A percentile compares a stretch with the other conserved stretches of the same genome.
Evolutionary conservation across 345 rosid species (phyloP).

Genomic region (Sonneratia caseolaris): DNA sequence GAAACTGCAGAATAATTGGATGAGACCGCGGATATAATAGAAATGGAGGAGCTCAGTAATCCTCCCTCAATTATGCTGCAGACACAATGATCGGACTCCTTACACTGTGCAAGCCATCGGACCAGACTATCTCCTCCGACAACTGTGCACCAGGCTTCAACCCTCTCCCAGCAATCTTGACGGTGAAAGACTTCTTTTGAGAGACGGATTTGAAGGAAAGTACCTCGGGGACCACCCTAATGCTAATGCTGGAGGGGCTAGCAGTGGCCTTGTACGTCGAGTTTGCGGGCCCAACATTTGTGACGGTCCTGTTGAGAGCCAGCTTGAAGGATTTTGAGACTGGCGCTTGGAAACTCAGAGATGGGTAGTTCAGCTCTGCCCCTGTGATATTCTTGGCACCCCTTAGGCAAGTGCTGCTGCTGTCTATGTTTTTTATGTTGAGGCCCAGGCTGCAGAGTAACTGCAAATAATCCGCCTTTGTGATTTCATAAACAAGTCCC

Average conservation of each 20-base stretch:
- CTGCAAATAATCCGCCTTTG: not conserved
- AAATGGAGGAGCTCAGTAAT: no score
- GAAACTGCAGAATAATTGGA: no score
- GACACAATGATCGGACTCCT: constrained; percentile 15
- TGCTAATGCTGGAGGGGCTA: not conserved
- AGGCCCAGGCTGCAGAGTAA: constrained; percentile 1
- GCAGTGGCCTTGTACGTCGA: constrained; percentile 4
- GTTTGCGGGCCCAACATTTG: constrained; percentile 1
- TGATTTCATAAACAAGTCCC: constrained; percentile 6
- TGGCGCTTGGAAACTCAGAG: not conserved
- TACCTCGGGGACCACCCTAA: not conserved
- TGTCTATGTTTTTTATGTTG: not conserved
- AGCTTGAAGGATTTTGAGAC: not conserved
- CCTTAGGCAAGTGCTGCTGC: not conserved
- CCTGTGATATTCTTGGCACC: not conserved
- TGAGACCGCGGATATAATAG: no score
- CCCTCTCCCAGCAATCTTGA: constrained; percentile 15
- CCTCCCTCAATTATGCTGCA: not conserved
- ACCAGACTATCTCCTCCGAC: constrained; percentile 10
- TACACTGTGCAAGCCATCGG: constrained; percentile 10
- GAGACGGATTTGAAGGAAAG: not conserved
- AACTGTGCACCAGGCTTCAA: not conserved
- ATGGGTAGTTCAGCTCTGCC: constrained; percentile 6
- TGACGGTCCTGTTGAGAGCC: not conserved
- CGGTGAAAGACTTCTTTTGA: constrained; percentile 2